Conservation (phyloP, 768 basidiomycete species). For the Tricholoma hemisulphureum region DNA sequence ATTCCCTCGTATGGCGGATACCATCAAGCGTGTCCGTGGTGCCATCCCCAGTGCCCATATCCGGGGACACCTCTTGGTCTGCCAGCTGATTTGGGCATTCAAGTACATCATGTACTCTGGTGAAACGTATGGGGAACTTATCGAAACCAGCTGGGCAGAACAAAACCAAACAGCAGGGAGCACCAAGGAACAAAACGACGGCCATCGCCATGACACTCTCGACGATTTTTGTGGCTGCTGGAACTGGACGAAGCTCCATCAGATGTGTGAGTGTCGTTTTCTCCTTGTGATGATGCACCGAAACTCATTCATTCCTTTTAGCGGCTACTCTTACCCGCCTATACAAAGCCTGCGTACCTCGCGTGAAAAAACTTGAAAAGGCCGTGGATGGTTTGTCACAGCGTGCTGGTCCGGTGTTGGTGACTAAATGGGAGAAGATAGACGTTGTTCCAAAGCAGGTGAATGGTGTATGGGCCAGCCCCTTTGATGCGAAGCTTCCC, state of each 20-base stretch:
- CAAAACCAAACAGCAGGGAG: conserved; percentile 24
- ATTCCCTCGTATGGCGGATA: conserved; percentile 12
- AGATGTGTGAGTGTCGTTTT: conserved; percentile 18
- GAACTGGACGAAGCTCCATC: conserved; percentile 27
- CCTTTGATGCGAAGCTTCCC: conserved; percentile 1
- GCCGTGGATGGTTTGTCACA: neutral
- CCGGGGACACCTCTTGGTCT: conserved; percentile 22
- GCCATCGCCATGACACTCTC: conserved; percentile 30
- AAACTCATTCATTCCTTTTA: too few species aligned
- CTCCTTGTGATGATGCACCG: neutral
- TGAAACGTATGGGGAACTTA: conserved; percentile 26
- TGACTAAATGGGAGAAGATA: conserved; percentile 4
- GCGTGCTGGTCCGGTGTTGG: neutral
- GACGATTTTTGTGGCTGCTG: conserved; percentile 23
- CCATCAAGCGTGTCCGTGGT: conserved; percentile 18
- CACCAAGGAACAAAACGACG: conserved; percentile 29
- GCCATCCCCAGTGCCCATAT: conserved; percentile 31
- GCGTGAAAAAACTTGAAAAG: neutral
- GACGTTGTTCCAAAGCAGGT: conserved; percentile 3
- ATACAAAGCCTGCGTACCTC: neutral
- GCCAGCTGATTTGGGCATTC: conserved; percentile 22
- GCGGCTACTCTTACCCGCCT: neutral
- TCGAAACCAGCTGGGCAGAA: conserved; percentile 28
- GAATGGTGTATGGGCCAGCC: neutral
- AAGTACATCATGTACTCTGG: conserved; percentile 24